phyloP scores from a whole-genome alignment of 129 eudicot species.

The Chrysanthemum seticuspe region DNA sequence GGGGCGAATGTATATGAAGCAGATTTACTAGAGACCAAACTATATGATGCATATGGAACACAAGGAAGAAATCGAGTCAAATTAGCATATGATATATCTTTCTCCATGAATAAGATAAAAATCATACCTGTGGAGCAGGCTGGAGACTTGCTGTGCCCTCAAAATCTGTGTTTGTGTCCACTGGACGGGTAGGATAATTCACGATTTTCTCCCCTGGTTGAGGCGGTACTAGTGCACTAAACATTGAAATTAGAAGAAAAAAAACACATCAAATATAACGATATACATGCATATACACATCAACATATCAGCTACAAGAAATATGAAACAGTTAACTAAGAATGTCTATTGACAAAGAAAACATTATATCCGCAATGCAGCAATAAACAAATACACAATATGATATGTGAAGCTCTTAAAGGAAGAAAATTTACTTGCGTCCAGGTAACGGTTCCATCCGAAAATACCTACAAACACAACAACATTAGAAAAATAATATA shows the following conservation, averaged over 20 bases:
- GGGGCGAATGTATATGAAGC: background rate
- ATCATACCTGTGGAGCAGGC: slow-evolving; percentile 81
- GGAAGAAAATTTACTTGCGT: slow-evolving; percentile 59
- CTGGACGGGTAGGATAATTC: slow-evolving; percentile 90
- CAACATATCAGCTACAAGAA: slow-evolving; percentile 17
- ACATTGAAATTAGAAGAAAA: slow-evolving; percentile 17
- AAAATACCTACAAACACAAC: slow-evolving; percentile 54
- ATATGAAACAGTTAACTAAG: slow-evolving; percentile 1
- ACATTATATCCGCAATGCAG: background rate
- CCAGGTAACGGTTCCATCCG: slow-evolving; percentile 96
- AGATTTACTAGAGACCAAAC: background rate
- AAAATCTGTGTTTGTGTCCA: slow-evolving; percentile 89
- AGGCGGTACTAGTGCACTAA: slow-evolving; percentile 75
- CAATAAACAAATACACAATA: slow-evolving; percentile 8
- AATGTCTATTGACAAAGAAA: background rate
- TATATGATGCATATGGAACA: background rate
- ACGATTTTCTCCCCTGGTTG: slow-evolving; percentile 90
- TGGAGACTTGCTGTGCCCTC: slow-evolving; percentile 94
- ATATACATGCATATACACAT: slow-evolving; percentile 12
- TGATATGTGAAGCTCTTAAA: background rate
- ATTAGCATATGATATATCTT: background rate
- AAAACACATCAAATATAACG: background rate
- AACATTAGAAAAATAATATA: background rate
- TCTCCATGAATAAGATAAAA: background rate
- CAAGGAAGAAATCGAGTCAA: background rate